Evolutionary conservation across 169 alveolate genomes (phyloP).

Genomic region (Perkinsus marinus): DNA sequence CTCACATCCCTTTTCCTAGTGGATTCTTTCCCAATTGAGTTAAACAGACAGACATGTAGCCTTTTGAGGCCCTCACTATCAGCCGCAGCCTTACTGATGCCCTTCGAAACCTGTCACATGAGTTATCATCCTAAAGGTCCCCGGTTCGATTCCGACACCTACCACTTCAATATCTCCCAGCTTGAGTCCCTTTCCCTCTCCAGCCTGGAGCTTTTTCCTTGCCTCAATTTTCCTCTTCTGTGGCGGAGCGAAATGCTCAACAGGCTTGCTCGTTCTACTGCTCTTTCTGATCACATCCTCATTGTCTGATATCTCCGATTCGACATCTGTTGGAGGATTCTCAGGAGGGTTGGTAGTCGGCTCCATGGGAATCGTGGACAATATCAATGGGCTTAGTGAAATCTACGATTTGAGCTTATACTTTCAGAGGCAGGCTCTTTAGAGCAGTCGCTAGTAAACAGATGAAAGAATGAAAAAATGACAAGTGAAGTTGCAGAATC

Average conservation of each 20-base stretch:
- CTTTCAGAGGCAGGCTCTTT: too few species aligned
- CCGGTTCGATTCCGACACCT: not conserved
- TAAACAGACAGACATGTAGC: not conserved
- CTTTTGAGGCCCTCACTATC: not conserved
- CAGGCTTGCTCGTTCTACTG: not conserved
- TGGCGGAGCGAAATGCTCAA: not conserved
- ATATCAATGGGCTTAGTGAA: too few species aligned
- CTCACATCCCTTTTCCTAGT: not conserved
- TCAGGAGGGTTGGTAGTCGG: too few species aligned
- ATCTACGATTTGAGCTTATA: too few species aligned
- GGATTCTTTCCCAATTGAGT: not conserved
- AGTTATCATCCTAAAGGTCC: not conserved
- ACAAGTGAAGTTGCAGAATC: too few species aligned
- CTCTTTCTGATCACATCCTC: not conserved
- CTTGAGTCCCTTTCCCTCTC: not conserved
- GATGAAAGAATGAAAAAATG: too few species aligned
- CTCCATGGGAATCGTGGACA: too few species aligned
- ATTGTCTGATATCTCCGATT: not conserved
- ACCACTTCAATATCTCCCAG: not conserved
- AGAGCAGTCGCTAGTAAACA: too few species aligned
- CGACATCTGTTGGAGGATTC: not conserved
- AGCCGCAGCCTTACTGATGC: not conserved
- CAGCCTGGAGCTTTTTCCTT: not conserved
- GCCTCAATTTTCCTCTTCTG: not conserved
- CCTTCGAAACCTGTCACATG: not conserved